These are phyloP conservation scores for Fusarium foetens DNA, from an alignment of 2,329 filamentous ascomycete genomes.

Conservation along the genomic window DNA sequence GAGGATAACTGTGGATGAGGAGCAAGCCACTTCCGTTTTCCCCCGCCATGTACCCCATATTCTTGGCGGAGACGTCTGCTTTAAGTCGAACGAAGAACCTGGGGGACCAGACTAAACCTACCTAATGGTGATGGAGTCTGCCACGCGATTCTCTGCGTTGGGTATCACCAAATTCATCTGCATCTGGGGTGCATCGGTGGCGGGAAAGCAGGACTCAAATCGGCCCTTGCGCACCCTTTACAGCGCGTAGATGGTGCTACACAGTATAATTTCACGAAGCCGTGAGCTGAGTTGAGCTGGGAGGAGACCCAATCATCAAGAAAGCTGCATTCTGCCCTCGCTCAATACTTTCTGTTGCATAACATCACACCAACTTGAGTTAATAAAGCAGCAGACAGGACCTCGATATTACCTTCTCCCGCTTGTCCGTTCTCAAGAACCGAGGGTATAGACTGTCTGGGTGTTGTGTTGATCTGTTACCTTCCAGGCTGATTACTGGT, in stretches of 20 bases:
- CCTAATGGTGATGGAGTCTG: conserved; percentile 10
- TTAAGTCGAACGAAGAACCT: background rate
- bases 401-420: conserved; percentile 2
- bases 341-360: conserved; percentile 6
- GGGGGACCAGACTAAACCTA: conserved; percentile 4
- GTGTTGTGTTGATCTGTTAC: background rate
- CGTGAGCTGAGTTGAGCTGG: conserved; percentile 8
- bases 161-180: conserved; percentile 13
- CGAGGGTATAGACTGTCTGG: conserved; percentile 5
- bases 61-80: conserved; percentile 28
- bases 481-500: background rate
- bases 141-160: background rate
- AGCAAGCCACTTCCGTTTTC: conserved; percentile 30
- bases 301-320: conserved; percentile 11
- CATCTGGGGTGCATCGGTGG: conserved; percentile 1
- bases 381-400: background rate
- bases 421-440: conserved; percentile 18
- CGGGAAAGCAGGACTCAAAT: conserved; percentile 1
- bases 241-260: conserved; percentile 1
- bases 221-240: conserved; percentile 15
- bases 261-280: background rate
- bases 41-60: conserved; percentile 36
- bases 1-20: conserved; percentile 6
- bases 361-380: conserved; percentile 1
- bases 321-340: conserved; percentile 3